These are phyloP conservation scores for Allomyces macrogynus DNA, from an alignment of 192 early-diverging fungal genomes.

Conservation along the genomic window DNA sequence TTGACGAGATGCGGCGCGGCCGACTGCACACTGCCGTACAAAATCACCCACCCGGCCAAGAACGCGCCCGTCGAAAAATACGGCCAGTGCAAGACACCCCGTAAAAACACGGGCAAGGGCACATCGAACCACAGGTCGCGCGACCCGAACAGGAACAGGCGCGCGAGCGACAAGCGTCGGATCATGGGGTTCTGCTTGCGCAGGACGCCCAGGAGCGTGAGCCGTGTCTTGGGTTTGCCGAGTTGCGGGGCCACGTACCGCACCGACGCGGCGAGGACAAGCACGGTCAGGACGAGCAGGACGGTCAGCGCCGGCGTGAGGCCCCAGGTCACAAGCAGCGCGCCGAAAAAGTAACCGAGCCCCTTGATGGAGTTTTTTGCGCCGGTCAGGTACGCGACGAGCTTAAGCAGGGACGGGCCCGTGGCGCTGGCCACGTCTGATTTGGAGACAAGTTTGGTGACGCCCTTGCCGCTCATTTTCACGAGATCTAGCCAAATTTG, in stretches of 20 bases:
- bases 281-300: conserved; percentile 10
- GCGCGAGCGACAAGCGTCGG: conserved; percentile 14
- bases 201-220: conserved; percentile 12
- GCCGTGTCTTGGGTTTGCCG: conserved; percentile 6
- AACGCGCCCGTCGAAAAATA: conserved; percentile 13
- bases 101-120: conserved; percentile 13
- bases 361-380: conserved; percentile 27
- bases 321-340: conserved; percentile 12
- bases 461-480: conserved; percentile 20
- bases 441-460: conserved; percentile 20
- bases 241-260: conserved; percentile 9
- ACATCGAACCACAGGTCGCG: conserved; percentile 25
- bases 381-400: conserved; percentile 24
- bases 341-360: conserved; percentile 21
- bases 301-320: conserved; percentile 15
- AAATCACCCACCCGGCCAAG: conserved; percentile 21
- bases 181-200: conserved; percentile 6
- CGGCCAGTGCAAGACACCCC: conserved; percentile 14
- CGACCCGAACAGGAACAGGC: conserved; percentile 23
- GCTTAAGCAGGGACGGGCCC: conserved; percentile 12
- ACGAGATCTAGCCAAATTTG: conserved; percentile 11
- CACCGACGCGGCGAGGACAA: conserved; percentile 4
- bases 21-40: conserved; percentile 21
- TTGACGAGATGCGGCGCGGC: conserved; percentile 14
- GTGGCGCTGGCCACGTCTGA: conserved; percentile 1